A percentile compares a stretch with the other conserved stretches of the same genome.
phyloP scores from a whole-genome alignment of 768 basidiomycete species.

The Lentinula raphanica region DNA sequence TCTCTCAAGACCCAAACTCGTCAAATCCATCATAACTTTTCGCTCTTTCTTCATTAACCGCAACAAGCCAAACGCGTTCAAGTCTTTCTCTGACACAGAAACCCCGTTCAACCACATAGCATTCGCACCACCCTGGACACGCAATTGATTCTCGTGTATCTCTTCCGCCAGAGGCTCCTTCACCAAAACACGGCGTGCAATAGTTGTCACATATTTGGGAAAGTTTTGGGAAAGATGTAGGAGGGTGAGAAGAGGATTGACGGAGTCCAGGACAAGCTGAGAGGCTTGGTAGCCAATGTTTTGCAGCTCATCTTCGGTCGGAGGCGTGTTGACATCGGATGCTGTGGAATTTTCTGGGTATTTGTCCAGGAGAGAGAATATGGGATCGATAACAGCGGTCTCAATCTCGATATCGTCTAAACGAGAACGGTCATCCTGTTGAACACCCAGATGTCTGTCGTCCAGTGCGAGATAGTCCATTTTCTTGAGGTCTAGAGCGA shows the following conservation, averaged over 20 bases:
- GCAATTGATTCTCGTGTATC: constrained; percentile 50
- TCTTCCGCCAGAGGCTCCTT: constrained; percentile 49
- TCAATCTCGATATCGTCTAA: constrained; percentile 14
- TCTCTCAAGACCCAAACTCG: constrained; percentile 55
- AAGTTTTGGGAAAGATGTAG: constrained; percentile 80
- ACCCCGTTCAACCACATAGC: constrained; percentile 82
- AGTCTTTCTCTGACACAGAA: constrained; percentile 51
- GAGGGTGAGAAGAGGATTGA: constrained; percentile 49
- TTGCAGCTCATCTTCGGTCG: constrained; percentile 53
- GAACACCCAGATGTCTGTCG: constrained; percentile 44
- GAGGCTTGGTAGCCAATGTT: constrained; percentile 69
- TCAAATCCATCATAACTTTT: constrained; percentile 50
- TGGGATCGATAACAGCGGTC: constrained; percentile 22
- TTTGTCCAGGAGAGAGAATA: constrained; percentile 33
- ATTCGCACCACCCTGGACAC: constrained; percentile 47
- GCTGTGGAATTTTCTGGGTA: constrained; percentile 35
- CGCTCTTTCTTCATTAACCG: constrained; percentile 73
- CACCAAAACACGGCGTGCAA: constrained; percentile 64
- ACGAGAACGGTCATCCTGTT: constrained; percentile 18
- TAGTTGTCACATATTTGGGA: constrained; percentile 73
- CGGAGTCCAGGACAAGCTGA: constrained; percentile 66
- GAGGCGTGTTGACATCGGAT: constrained; percentile 36
- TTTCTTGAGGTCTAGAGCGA: constrained; percentile 90
- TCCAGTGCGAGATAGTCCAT: constrained; percentile 95
- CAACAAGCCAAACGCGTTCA: constrained; percentile 69